phyloP scores from a whole-genome alignment of 2,329 filamentous ascomycete genomes.

The Neofusicoccum parvum region DNA sequence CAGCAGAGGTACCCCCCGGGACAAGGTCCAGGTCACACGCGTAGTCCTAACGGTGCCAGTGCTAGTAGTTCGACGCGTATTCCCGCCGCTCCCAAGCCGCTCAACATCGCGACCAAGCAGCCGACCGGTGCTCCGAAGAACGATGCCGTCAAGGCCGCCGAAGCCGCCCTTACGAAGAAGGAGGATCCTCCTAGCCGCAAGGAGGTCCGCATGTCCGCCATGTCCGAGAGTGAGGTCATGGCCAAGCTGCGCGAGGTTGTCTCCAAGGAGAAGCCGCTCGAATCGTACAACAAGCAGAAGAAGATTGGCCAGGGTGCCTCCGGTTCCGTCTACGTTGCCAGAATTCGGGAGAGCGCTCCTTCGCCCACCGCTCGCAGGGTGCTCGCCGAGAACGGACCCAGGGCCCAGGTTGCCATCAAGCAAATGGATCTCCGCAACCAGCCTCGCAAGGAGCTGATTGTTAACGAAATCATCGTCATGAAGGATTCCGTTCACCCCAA shows the following conservation, averaged over 20 bases:
- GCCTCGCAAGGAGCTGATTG: constrained; percentile 95
- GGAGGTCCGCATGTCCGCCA: constrained; percentile 97
- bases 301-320: constrained; percentile 99
- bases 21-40: constrained; percentile 17
- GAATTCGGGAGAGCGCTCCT: constrained; percentile 85
- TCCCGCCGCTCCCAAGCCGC: constrained; percentile 57
- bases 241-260: constrained; percentile 91
- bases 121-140: constrained; percentile 52
- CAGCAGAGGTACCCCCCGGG: constrained; percentile 28
- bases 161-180: constrained; percentile 78
- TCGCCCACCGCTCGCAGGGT: constrained; percentile 79
- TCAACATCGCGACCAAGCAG: constrained; percentile 53
- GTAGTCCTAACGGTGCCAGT: constrained; percentile 18
- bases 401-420: constrained; percentile 95
- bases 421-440: constrained; percentile 99
- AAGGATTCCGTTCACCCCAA: constrained; percentile 98
- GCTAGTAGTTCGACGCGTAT: constrained; percentile 4
- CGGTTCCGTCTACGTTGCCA: constrained; percentile 95
- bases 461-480: constrained; percentile 99
- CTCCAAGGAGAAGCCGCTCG: constrained; percentile 89
- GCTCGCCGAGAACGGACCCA: constrained; percentile 74
- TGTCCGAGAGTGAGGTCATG: constrained; percentile 98
- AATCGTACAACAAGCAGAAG: constrained; percentile 98
- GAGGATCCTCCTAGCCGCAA: constrained; percentile 78
- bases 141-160: constrained; percentile 83